A percentile compares a stretch with the other conserved stretches of the same genome.
phyloP scores from a whole-genome alignment of 108 stramenopile species.

The Nitzschia putrida region DNA sequence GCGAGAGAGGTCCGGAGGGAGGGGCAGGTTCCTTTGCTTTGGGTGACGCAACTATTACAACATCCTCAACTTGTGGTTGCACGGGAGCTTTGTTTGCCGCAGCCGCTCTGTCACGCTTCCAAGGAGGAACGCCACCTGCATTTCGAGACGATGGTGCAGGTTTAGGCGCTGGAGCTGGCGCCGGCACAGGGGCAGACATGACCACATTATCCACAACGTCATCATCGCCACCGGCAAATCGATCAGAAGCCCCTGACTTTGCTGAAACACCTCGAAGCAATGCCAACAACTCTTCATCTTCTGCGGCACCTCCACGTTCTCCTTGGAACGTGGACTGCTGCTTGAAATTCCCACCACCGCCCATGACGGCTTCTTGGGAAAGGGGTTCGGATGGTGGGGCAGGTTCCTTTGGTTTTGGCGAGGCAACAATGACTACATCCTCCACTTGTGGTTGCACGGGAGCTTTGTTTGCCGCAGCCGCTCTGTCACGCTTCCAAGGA shows the following conservation, averaged over 20 bases:
- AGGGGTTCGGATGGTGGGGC: not conserved
- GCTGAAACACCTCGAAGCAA: conserved; percentile 63
- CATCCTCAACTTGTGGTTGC: not conserved
- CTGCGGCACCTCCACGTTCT: conserved; percentile 73
- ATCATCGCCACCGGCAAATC: conserved; percentile 33
- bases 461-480: not conserved
- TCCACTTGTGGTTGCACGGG: not conserved
- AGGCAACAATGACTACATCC: not conserved
- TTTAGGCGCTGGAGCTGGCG: conserved; percentile 11
- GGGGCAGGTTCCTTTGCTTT: not conserved
- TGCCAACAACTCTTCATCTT: conserved; percentile 78
- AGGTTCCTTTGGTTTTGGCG: not conserved
- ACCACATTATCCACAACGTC: not conserved
- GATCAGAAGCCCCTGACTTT: conserved; percentile 48
- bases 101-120: not conserved
- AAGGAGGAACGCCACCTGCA: conserved; percentile 2
- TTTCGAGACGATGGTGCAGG: not conserved
- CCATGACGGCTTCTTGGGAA: not conserved
- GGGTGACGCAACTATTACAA: not conserved
- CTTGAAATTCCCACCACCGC: conserved; percentile 35
- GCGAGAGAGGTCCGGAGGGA: not conserved
- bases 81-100: not conserved
- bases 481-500: conserved; percentile 39
- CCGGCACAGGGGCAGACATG: conserved; percentile 12
- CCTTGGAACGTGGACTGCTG: conserved; percentile 57